Percentiles rank a stretch among this genome's conserved stretches.
Evolutionary conservation across 139 green algal species (phyloP).

Genomic region (Chlamydomonas sphaeroides): DNA sequence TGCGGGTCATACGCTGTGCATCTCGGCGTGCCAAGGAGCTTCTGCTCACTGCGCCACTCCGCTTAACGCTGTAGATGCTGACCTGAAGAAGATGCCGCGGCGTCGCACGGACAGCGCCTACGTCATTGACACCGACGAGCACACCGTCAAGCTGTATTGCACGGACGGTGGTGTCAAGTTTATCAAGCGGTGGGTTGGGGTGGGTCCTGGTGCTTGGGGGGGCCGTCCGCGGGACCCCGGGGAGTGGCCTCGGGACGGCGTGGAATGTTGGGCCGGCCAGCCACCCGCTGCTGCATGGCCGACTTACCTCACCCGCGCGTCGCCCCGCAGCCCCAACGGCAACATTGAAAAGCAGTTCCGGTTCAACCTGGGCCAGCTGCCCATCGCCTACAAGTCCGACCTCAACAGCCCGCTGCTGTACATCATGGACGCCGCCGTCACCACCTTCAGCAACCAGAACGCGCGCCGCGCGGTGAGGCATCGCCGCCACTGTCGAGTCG

Average conservation of each 20-base stretch:
- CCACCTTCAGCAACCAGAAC: slow-evolving; percentile 63
- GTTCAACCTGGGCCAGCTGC: slow-evolving; percentile 76
- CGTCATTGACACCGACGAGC: slow-evolving; percentile 73
- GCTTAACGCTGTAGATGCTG: slow-evolving; percentile 57
- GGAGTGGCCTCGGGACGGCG: too few relatives aligned
- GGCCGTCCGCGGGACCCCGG: too few relatives aligned
- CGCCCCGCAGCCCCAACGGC: slow-evolving; percentile 55
- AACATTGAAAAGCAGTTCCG: slow-evolving; percentile 80
- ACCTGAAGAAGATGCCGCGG: slow-evolving; percentile 76
- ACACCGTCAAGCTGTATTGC: slow-evolving; percentile 78
- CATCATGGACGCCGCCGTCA: slow-evolving; percentile 79
- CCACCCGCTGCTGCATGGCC: too few relatives aligned
- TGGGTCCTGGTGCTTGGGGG: too few relatives aligned
- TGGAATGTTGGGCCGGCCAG: too few relatives aligned
- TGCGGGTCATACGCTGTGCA: slow-evolving; percentile 15
- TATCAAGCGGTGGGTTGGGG: slow-evolving; percentile 60
- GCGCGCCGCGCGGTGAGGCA: slow-evolving; percentile 40
- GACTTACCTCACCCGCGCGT: too few relatives aligned
- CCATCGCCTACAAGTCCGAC: slow-evolving; percentile 84
- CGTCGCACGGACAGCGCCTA: slow-evolving; percentile 75
- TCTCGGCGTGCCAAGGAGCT: too few relatives aligned
- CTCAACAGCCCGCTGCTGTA: slow-evolving; percentile 74
- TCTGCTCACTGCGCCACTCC: background rate
- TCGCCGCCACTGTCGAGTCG: too few relatives aligned
- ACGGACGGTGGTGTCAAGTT: slow-evolving; percentile 74